Conservation (phyloP, 2,329 filamentous ascomycete genomes). For the Dactylellina sp. region DNA sequence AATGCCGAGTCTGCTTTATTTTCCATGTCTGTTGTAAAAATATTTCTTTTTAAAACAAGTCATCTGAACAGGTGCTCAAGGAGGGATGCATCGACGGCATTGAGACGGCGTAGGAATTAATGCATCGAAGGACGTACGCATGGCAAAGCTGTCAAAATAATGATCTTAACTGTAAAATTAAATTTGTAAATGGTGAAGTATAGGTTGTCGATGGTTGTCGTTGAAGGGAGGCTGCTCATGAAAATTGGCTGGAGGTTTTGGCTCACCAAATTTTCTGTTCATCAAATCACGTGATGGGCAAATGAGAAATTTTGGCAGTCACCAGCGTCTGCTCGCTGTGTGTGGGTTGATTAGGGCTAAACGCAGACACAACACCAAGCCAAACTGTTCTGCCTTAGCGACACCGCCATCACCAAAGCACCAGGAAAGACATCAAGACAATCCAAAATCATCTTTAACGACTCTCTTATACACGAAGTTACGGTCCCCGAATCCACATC, state of each 20-base stretch:
- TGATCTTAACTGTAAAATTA: conserved; percentile 47
- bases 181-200: conserved; percentile 22
- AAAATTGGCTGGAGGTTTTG: not conserved
- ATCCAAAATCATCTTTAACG: conserved; percentile 28
- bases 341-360: conserved; percentile 54
- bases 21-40: conserved; percentile 23
- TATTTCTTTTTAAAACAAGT: conserved; percentile 24
- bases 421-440: conserved; percentile 19
- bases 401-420: conserved; percentile 22
- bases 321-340: conserved; percentile 27
- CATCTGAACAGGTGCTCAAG: conserved; percentile 24
- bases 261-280: conserved; percentile 18
- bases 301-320: conserved; percentile 49
- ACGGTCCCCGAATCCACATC: conserved; percentile 43
- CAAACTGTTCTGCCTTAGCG: conserved; percentile 21
- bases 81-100: conserved; percentile 39
- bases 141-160: conserved; percentile 57
- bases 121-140: conserved; percentile 58
- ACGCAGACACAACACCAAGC: conserved; percentile 38
- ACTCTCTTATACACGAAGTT: conserved; percentile 35
- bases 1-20: conserved; percentile 47
- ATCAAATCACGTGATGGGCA: conserved; percentile 35
- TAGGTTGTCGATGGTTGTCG: conserved; percentile 35
- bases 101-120: conserved; percentile 55
- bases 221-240: not conserved